Evolutionary conservation across 1,284 basidiomycete species (phyloP), one percentile per base, ranked within the genome.

Genomic region (Marasmius fiardii): DNA sequence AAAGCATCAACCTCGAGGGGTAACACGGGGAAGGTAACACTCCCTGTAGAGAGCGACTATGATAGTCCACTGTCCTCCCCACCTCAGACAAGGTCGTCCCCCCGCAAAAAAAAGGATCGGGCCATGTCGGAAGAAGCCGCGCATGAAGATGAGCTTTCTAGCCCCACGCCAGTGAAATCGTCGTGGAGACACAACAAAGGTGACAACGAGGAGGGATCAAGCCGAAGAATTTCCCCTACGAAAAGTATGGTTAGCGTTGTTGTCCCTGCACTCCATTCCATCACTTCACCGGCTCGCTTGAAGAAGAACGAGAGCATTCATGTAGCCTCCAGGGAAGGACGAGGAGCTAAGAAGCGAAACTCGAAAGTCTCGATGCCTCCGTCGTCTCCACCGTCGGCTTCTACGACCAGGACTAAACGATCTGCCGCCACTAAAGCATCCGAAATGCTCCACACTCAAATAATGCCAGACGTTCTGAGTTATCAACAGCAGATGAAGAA

Each of bases 381-480:
- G 12, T 12, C 35, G 6, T 26, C 50, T 21, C 26, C 37, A n/a
- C 41, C 47, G 44, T 60, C 28, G 28, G 59, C 50, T 21, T 56
- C 48, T 5, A 37, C 56, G n/a, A 49, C 33, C 37, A 41, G 18
- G 31, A 24, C 14, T 41, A 76, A 72, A 62, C 75, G 86, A 26
- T 76, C 72, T 20, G 92, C 92, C 8, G 90, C 91, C 0, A 75
- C 77, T 14, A 83, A 79, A 61, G 92, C 90, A 1, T 77, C 74
- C 3, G 74, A 81, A 60, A 78, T 74, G 61, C 68, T 94, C 43
- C 80, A 79, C 35, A 79, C 88, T 12, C 79, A 79, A 59, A 73
- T 91, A 57, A 92, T 92, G 83, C 86, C 89, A 0, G 92, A 94
- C 63, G 75, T 91, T 10, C 62, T 83, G 45, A 79, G 73, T 56